Evolutionary conservation across 2,329 filamentous ascomycete genomes (phyloP).

Genomic region (Penicillium italicum): DNA sequence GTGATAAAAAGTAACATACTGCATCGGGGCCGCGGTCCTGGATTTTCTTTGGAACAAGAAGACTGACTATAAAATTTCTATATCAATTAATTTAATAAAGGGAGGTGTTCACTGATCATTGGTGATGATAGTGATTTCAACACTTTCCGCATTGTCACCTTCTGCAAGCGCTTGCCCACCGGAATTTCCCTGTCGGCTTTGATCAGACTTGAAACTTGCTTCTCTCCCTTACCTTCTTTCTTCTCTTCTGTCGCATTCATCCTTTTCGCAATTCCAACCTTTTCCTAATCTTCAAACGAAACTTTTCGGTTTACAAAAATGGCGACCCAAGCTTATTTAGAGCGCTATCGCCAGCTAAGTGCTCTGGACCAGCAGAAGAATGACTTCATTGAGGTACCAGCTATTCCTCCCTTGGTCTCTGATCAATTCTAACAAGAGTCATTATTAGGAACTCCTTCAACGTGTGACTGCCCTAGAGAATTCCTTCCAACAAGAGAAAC

Average conservation of each 20-base stretch:
- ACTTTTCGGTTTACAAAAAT: conserved; percentile 20
- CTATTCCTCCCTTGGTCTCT: conserved; percentile 5
- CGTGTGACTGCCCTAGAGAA: conserved; percentile 45
- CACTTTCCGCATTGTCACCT: conserved; percentile 12
- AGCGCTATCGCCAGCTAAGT: conserved; percentile 46
- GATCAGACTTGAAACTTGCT: conserved; percentile 8
- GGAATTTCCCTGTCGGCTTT: conserved; percentile 4
- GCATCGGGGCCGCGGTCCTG: neutral
- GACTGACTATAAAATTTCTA: conserved; percentile 1
- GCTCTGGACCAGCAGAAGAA: conserved; percentile 47
- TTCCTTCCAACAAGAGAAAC: conserved; percentile 42
- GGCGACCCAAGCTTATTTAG: conserved; percentile 34
- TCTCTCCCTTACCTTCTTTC: conserved; percentile 6
- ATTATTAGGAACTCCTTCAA: conserved; percentile 44
- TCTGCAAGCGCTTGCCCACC: conserved; percentile 18
- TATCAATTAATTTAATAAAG: conserved; percentile 9
- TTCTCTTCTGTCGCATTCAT: conserved; percentile 8
- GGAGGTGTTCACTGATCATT: neutral
- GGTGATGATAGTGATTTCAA: neutral
- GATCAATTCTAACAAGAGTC: conserved; percentile 17
- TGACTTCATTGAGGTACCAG: conserved; percentile 46
- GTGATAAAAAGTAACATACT: too few species aligned
- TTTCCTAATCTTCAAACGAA: neutral
- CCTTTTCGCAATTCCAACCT: neutral
- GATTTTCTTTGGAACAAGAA: conserved; percentile 4